Evolutionary conservation across 2,329 filamentous ascomycete species (phyloP).

Genomic region (Cladorrhinum sp.): DNA sequence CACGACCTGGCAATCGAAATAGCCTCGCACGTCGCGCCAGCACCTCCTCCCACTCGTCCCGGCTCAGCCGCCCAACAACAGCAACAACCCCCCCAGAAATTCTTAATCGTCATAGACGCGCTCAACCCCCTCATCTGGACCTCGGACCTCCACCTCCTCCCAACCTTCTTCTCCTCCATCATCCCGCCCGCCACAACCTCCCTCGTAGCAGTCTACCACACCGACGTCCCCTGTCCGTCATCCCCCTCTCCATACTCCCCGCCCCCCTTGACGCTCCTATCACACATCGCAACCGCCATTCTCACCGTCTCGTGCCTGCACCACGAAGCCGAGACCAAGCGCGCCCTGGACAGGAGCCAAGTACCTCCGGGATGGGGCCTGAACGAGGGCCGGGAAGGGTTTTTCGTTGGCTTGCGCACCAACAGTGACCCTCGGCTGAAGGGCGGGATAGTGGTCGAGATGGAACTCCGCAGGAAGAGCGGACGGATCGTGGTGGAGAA

Average conservation of each 20-base stretch:
- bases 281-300: slow-evolving; percentile 85
- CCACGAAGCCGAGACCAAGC: slow-evolving; percentile 70
- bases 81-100: slow-evolving; percentile 46
- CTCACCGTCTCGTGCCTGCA: slow-evolving; percentile 69
- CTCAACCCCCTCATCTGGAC: slow-evolving; percentile 63
- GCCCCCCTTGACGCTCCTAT: slow-evolving; percentile 66
- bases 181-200: slow-evolving; percentile 62
- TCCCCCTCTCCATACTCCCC: slow-evolving; percentile 56
- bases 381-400: slow-evolving; percentile 71
- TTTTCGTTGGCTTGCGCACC: slow-evolving; percentile 64
- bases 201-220: slow-evolving; percentile 77
- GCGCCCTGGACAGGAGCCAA: slow-evolving; percentile 71
- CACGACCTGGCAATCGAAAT: slow-evolving; percentile 59
- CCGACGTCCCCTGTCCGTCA: slow-evolving; percentile 60
- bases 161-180: slow-evolving; percentile 66
- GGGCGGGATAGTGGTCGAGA: slow-evolving; percentile 68
- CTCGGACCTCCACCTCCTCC: slow-evolving; percentile 52
- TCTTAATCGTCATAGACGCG: slow-evolving; percentile 75
- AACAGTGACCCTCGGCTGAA: slow-evolving; percentile 37
- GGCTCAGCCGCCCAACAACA: slow-evolving; percentile 6
- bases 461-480: slow-evolving; percentile 82
- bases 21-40: slow-evolving; percentile 43
- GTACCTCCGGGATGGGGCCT: slow-evolving; percentile 77
- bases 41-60: slow-evolving; percentile 21
- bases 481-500: slow-evolving; percentile 72